phyloP scores from a whole-genome alignment of 2,329 filamentous ascomycete genomes.

The Lecanicillium sp. region DNA sequence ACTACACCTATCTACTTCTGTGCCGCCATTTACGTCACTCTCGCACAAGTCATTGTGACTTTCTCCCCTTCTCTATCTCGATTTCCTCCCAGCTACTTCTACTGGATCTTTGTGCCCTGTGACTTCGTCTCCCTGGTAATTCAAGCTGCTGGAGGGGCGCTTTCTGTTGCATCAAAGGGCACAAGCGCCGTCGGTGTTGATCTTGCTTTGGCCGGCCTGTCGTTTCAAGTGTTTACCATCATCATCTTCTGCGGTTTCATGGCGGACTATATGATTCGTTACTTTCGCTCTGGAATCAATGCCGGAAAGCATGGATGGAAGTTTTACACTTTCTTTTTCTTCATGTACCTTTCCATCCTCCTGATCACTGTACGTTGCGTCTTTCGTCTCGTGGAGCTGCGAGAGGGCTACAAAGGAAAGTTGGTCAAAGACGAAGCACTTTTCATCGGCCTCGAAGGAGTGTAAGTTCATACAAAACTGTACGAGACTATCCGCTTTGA shows the following conservation, averaged over 20 bases:
- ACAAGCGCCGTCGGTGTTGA: conserved; percentile 37
- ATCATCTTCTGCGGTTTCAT: conserved; percentile 37
- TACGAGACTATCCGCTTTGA: no score
- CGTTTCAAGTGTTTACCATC: conserved; percentile 43
- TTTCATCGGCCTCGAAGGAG: conserved; percentile 11
- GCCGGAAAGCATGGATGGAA: conserved; percentile 23
- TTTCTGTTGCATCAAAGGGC: conserved; percentile 29
- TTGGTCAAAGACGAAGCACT: conserved; percentile 47
- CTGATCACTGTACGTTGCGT: conserved; percentile 57
- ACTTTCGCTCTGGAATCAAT: neutral
- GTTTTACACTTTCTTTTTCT: conserved; percentile 41
- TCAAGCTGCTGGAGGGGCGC: conserved; percentile 45
- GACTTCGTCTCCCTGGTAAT: conserved; percentile 46
- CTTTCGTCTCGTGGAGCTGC: conserved; percentile 61
- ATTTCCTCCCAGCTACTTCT: conserved; percentile 22
- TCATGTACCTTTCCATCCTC: conserved; percentile 47
- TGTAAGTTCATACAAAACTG: conserved; percentile 2
- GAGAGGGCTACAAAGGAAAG: conserved; percentile 52
- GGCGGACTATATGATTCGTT: conserved; percentile 36
- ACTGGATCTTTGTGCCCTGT: conserved; percentile 37
- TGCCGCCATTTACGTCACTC: conserved; percentile 24
- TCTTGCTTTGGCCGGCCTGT: conserved; percentile 43
- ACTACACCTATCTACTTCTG: conserved; percentile 31
- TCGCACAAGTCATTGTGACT: conserved; percentile 22
- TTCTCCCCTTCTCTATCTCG: conserved; percentile 21